Evolutionary conservation across 257 asterid genomes (phyloP).

Genomic region (Salvia hispanica): DNA sequence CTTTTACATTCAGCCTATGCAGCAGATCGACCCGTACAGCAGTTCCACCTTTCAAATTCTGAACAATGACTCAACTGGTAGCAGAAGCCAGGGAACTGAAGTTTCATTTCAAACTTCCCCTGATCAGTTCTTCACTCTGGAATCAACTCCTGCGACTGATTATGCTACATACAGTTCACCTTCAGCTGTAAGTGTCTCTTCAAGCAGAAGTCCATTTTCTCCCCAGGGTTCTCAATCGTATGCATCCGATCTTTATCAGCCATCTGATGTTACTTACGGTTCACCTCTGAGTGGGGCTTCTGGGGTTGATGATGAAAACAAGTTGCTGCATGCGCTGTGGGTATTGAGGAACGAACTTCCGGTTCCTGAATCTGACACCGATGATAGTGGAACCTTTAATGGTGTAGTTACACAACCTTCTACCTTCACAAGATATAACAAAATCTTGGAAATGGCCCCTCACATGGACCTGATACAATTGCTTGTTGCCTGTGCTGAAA

Average conservation of each 20-base stretch:
- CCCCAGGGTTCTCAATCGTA: constrained; percentile 79
- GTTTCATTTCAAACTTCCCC: constrained; percentile 50
- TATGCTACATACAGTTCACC: constrained; percentile 55
- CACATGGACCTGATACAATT: constrained; percentile 69
- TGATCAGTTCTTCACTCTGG: constrained; percentile 76
- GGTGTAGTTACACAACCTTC: constrained; percentile 45
- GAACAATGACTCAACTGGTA: constrained; percentile 54
- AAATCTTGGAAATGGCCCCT: constrained; percentile 69
- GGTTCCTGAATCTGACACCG: constrained; percentile 74
- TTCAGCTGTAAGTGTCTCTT: constrained; percentile 60
- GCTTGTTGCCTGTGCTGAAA: constrained; percentile 74
- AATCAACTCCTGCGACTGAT: constrained; percentile 68
- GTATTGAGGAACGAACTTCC: constrained; percentile 64
- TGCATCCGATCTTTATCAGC: constrained; percentile 56
- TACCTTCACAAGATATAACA: constrained; percentile 54
- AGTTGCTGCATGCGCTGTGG: constrained; percentile 62
- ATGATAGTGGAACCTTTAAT: constrained; percentile 64
- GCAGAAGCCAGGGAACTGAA: constrained; percentile 56
- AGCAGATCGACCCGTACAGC: constrained; percentile 46
- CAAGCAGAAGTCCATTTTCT: constrained; percentile 73
- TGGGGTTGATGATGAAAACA: constrained; percentile 68
- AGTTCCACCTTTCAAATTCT: constrained; percentile 49
- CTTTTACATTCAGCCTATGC: constrained; percentile 51
- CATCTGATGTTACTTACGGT: constrained; percentile 60
- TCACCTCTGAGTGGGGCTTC: constrained; percentile 96